These are phyloP conservation scores for Wickerhamiella vanderwaltii DNA, from an alignment of 805 yeast species.

Conservation along the genomic window DNA sequence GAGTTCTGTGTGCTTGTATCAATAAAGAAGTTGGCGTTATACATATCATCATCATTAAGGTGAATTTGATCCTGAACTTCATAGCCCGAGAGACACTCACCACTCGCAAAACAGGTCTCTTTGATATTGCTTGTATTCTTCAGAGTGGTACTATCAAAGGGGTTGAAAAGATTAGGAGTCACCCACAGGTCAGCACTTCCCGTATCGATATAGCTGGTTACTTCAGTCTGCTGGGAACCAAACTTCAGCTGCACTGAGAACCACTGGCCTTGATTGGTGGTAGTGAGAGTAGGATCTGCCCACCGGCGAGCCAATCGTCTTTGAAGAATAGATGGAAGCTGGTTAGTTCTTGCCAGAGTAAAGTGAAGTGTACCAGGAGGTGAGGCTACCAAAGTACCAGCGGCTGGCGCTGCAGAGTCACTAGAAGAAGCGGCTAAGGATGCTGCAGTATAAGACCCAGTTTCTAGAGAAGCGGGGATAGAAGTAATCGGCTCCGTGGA, in stretches of 20 bases:
- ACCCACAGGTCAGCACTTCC: conserved; percentile 8
- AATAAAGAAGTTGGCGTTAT: conserved; percentile 52
- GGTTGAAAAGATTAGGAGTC: conserved; percentile 19
- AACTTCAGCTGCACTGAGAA: neutral
- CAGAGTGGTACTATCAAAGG: conserved; percentile 19
- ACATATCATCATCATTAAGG: conserved; percentile 34
- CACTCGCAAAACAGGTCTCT: conserved; percentile 30
- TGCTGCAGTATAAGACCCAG: too few relatives aligned
- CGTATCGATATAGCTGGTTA: neutral
- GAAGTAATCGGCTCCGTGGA: too few relatives aligned
- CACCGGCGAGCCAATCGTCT: neutral
- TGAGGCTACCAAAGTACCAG: too few relatives aligned
- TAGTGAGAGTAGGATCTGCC: neutral
- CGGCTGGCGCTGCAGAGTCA: too few relatives aligned
- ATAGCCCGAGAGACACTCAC: conserved; percentile 38
- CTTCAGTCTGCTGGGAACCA: neutral
- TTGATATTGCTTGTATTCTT: conserved; percentile 14
- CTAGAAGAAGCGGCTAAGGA: too few relatives aligned
- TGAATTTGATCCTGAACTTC: conserved; percentile 39
- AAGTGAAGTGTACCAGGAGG: too few relatives aligned
- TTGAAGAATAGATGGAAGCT: too few relatives aligned
- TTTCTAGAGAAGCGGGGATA: too few relatives aligned
- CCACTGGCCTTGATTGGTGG: conserved; percentile 3
- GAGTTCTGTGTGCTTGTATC: conserved; percentile 47
- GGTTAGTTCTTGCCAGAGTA: too few relatives aligned